These are phyloP conservation scores for Rhypophila decipiens DNA, from an alignment of 495 filamentous ascomycete species.

Conservation along the genomic window DNA sequence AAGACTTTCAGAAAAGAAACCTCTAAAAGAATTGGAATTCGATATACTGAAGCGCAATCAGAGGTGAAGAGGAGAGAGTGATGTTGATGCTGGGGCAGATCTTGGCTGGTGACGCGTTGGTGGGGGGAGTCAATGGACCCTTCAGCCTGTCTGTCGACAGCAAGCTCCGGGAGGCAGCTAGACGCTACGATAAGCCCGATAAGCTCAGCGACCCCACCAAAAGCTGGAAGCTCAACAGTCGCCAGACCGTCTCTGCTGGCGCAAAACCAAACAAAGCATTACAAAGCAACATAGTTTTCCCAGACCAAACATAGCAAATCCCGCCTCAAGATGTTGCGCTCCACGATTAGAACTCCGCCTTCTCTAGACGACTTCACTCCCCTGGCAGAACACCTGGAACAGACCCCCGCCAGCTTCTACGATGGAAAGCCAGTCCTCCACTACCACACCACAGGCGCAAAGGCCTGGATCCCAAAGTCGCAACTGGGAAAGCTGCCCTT, in stretches of 20 bases:
- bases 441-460: constrained; percentile 59
- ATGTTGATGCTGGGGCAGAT: too few species aligned
- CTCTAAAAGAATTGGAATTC: too few species aligned
- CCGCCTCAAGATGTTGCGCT: constrained; percentile 28
- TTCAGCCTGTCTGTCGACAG: too few species aligned
- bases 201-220: constrained; percentile 18
- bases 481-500: constrained; percentile 42
- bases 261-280: neutral
- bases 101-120: too few species aligned
- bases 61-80: too few species aligned
- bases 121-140: too few species aligned
- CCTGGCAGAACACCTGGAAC: constrained; percentile 71
- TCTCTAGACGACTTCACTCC: constrained; percentile 55
- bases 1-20: too few species aligned
- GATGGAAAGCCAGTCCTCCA: constrained; percentile 73
- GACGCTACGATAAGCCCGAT: constrained; percentile 12
- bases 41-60: too few species aligned
- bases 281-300: constrained; percentile 1
- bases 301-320: constrained; percentile 3
- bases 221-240: constrained; percentile 12
- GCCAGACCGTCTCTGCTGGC: neutral
- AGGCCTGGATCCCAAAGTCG: constrained; percentile 47
- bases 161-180: constrained; percentile 4
- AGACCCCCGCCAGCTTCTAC: constrained; percentile 80
- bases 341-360: constrained; percentile 35